Evolutionary conservation across 202 grass and related monocot species (phyloP).

Genomic region (Alloteropsis angusta): DNA sequence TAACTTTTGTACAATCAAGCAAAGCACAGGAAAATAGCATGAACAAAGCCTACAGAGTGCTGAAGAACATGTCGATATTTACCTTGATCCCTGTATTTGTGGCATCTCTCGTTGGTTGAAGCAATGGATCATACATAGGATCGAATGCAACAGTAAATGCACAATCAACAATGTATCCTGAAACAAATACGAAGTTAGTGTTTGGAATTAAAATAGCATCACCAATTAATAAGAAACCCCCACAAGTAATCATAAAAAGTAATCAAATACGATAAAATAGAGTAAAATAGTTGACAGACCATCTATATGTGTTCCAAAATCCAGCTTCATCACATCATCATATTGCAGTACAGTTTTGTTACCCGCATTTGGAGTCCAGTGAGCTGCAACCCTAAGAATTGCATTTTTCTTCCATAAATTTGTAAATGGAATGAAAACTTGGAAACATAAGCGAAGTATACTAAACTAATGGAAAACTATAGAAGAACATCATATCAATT

Average conservation of each 20-base stretch:
- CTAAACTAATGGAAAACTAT: background rate
- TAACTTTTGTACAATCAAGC: background rate
- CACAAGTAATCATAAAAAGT: background rate
- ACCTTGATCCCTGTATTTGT: slow-evolving; percentile 95
- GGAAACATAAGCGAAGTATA: background rate
- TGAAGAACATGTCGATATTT: slow-evolving; percentile 1
- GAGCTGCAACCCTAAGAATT: slow-evolving; percentile 82
- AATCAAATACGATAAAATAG: background rate
- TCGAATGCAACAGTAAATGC: slow-evolving; percentile 97
- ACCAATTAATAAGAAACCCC: background rate
- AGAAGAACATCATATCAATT: slow-evolving; percentile 64
- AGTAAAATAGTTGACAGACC: slow-evolving; percentile 38
- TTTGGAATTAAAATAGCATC: slow-evolving; percentile 8
- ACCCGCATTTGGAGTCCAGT: slow-evolving; percentile 98
- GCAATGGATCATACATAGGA: slow-evolving; percentile 89
- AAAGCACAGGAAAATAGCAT: background rate
- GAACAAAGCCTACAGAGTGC: background rate
- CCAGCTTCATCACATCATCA: slow-evolving; percentile 99
- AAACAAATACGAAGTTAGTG: slow-evolving; percentile 4
- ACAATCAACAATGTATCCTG: slow-evolving; percentile 85
- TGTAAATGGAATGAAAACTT: background rate
- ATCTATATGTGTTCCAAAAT: slow-evolving; percentile 98
- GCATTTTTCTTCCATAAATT: slow-evolving; percentile 16
- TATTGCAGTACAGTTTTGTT: slow-evolving; percentile 93
- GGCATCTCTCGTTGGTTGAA: slow-evolving; percentile 88